Percentiles rank a stretch among this genome's conserved stretches.
phyloP scores from a whole-genome alignment of 2,329 filamentous ascomycete genomes.

The Fusarium hostae region DNA sequence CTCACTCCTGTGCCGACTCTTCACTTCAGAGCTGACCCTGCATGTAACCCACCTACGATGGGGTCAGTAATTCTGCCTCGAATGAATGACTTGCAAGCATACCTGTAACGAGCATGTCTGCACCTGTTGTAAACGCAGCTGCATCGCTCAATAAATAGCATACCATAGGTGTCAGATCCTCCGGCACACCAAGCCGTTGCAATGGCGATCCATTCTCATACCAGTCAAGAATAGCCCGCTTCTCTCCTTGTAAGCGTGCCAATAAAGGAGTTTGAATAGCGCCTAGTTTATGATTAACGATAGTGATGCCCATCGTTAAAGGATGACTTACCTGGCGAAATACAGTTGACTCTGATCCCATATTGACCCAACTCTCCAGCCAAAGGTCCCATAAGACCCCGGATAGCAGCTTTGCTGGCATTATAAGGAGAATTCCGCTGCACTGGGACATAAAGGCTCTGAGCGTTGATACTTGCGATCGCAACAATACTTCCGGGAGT shows the following conservation, averaged over 20 bases:
- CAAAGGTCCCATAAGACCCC: neutral
- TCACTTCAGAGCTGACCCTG: neutral
- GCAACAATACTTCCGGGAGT: neutral
- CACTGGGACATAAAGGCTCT: neutral
- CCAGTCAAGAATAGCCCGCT: neutral
- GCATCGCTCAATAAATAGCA: neutral
- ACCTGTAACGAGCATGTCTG: conserved; percentile 2
- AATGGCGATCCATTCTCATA: neutral
- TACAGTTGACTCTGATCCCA: conserved; percentile 1
- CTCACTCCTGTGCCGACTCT: neutral
- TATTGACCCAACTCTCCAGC: neutral
- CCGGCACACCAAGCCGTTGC: neutral
- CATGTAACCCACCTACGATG: neutral
- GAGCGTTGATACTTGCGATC: neutral
- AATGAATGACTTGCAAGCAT: fast-evolving
- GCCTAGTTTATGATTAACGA: neutral
- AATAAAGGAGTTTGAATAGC: neutral
- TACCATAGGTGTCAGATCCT: neutral
- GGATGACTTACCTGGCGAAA: neutral
- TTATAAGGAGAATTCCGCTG: neutral
- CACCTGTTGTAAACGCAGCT: neutral
- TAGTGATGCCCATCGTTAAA: neutral
- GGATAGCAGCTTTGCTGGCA: neutral
- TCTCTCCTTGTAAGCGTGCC: neutral
- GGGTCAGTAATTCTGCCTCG: neutral